Conservation (phyloP, 371 early-diverging fungal species). For the Apophysomyces variabilis region DNA sequence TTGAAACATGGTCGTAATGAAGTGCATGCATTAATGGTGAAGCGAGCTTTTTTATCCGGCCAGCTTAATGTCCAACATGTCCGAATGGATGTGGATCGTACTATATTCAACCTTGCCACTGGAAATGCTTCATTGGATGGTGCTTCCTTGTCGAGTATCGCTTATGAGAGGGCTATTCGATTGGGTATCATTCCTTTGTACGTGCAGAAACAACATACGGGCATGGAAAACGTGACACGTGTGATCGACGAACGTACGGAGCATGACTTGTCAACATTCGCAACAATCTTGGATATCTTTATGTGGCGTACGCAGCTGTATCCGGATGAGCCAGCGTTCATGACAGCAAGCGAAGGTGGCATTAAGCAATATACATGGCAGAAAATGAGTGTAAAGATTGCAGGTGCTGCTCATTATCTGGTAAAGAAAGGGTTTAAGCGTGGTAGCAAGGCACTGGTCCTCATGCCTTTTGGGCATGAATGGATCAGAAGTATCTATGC, state of each 20-base stretch:
- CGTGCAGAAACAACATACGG: conserved; percentile 68
- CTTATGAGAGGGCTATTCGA: conserved; percentile 28
- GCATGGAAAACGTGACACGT: conserved; percentile 59
- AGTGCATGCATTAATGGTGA: conserved; percentile 63
- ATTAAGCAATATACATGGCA: conserved; percentile 69
- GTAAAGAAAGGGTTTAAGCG: conserved; percentile 60
- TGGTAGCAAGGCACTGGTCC: conserved; percentile 68
- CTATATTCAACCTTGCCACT: conserved; percentile 51
- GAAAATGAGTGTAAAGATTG: conserved; percentile 73
- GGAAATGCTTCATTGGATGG: conserved; percentile 47
- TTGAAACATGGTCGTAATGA: conserved; percentile 67
- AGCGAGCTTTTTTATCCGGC: conserved; percentile 63
- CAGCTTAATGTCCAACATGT: conserved; percentile 46
- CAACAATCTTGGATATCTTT: conserved; percentile 65
- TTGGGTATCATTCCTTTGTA: conserved; percentile 34
- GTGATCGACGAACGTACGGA: conserved; percentile 67
- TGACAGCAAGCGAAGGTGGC: conserved; percentile 32
- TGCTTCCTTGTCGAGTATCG: conserved; percentile 33
- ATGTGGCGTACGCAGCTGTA: conserved; percentile 61
- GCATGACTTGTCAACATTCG: conserved; percentile 60
- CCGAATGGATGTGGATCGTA: conserved; percentile 52
- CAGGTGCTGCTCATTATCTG: conserved; percentile 66
- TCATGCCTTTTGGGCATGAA: conserved; percentile 77
- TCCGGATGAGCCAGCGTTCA: conserved; percentile 69
- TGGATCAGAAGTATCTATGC: conserved; percentile 77